Percentiles rank a stretch among this genome's conserved stretches.
Evolutionary conservation across 257 asterid genomes (phyloP).

Genomic region (Ocimum tenuiflorum): DNA sequence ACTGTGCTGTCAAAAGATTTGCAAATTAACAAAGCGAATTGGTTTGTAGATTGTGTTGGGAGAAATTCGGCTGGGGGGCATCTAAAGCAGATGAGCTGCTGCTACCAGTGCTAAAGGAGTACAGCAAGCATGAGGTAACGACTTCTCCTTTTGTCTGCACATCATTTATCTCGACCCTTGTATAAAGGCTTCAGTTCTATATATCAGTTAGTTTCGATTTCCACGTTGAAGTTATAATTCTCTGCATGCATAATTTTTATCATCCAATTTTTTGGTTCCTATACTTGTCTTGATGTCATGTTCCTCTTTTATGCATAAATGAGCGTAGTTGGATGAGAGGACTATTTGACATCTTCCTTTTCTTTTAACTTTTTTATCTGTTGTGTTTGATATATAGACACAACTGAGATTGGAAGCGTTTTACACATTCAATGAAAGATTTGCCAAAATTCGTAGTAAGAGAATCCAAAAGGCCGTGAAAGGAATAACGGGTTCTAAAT

Average conservation of each 20-base stretch:
- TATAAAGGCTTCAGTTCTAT: no score
- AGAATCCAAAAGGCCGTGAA: conserved; percentile 85
- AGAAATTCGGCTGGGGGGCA: conserved; percentile 75
- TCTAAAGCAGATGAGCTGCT: conserved; percentile 82
- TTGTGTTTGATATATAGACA: conserved; percentile 45
- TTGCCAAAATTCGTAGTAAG: conserved; percentile 91
- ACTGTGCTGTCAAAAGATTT: neutral
- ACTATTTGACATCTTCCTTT: neutral
- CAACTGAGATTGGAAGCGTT: conserved; percentile 96
- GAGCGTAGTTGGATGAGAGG: neutral
- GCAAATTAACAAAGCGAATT: conserved; percentile 3
- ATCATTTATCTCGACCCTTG: no score
- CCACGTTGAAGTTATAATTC: no score
- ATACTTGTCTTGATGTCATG: no score
- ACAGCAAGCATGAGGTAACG: conserved; percentile 73
- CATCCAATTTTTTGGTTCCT: no score
- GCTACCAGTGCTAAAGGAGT: conserved; percentile 81
- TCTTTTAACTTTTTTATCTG: conserved; percentile 2
- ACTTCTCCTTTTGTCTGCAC: conserved; percentile 7
- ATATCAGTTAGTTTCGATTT: no score
- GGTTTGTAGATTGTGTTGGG: conserved; percentile 75
- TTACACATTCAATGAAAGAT: conserved; percentile 85
- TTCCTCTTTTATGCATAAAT: neutral
- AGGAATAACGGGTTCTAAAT: conserved; percentile 55
- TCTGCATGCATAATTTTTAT: no score